Evolutionary conservation across 306 rosid genomes (phyloP).

Genomic region (Castanopsis chinensis): DNA sequence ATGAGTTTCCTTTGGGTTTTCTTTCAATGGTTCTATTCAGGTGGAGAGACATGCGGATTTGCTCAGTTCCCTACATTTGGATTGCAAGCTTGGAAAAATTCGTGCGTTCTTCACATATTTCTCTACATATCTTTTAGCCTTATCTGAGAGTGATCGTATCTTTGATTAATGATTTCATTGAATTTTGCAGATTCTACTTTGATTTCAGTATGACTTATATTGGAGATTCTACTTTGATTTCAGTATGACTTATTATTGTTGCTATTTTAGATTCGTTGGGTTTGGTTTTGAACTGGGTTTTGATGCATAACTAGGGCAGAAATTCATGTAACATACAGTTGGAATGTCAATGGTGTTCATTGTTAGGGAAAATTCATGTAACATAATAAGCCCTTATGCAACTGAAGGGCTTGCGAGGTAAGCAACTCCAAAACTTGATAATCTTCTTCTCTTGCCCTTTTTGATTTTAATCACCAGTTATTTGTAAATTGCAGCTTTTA

Average conservation of each 20-base stretch:
- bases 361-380: no score
- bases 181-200: conserved; percentile 82
- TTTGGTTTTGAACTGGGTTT: no score
- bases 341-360: no score
- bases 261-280: no score
- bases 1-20: conserved; percentile 83
- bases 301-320: no score
- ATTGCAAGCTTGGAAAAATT: conserved; percentile 72
- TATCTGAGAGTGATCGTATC: conserved; percentile 9
- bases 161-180: conserved; percentile 22
- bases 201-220: conserved; percentile 96
- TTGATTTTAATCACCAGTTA: conserved; percentile 4
- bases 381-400: conserved; percentile 55
- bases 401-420: conserved; percentile 59
- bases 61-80: conserved; percentile 94
- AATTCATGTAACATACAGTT: no score
- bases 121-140: neutral
- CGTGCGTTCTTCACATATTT: conserved; percentile 47
- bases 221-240: no score
- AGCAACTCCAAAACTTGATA: neutral
- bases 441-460: neutral
- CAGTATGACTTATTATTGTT: no score
- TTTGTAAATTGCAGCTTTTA: conserved; percentile 48
- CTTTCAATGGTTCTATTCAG: conserved; percentile 92
- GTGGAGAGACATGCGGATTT: conserved; percentile 84